Evolutionary conservation across 2,329 filamentous ascomycete species (phyloP).

Genomic region (Colletotrichum brevisporum): DNA sequence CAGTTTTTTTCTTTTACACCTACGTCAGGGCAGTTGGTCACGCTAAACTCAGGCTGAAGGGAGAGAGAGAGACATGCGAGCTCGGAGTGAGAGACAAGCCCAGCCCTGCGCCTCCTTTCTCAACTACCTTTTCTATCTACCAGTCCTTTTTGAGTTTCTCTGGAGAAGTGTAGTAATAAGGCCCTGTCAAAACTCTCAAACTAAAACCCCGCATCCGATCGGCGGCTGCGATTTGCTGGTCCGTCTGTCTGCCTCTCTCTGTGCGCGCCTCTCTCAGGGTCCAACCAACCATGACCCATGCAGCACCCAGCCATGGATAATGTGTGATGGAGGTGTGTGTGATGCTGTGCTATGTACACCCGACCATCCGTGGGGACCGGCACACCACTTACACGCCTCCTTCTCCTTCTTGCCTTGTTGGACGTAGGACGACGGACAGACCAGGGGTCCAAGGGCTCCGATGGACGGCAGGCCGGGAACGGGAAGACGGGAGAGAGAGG

Average conservation of each 20-base stretch:
- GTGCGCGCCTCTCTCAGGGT: slow-evolving; percentile 31
- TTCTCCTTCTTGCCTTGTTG: not conserved
- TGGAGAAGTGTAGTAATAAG: slow-evolving; percentile 34
- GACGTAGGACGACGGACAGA: slow-evolving; percentile 16
- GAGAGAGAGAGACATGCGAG: no score
- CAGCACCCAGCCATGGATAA: not conserved
- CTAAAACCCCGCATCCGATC: slow-evolving; percentile 35
- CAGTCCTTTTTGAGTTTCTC: not conserved
- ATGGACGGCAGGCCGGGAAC: not conserved
- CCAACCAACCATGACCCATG: slow-evolving; percentile 38
- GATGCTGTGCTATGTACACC: slow-evolving; percentile 9
- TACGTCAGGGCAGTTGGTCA: slow-evolving; percentile 26
- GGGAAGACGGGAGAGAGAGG: slow-evolving; percentile 10
- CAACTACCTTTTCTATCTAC: not conserved
- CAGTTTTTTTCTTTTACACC: slow-evolving; percentile 2
- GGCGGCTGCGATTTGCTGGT: slow-evolving; percentile 35
- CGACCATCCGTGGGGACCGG: not conserved
- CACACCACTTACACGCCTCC: no score
- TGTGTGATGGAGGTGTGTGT: no score
- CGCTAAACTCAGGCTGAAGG: no score
- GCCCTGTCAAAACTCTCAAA: slow-evolving; percentile 35
- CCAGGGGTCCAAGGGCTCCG: slow-evolving; percentile 39
- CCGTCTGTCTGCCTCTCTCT: not conserved
- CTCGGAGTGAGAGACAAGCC: not conserved
- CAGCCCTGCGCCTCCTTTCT: not conserved